Evolutionary conservation across 495 filamentous ascomycete species (phyloP), one percentile per base, ranked within the genome.

Genomic region (Achaetomiella virescens): DNA sequence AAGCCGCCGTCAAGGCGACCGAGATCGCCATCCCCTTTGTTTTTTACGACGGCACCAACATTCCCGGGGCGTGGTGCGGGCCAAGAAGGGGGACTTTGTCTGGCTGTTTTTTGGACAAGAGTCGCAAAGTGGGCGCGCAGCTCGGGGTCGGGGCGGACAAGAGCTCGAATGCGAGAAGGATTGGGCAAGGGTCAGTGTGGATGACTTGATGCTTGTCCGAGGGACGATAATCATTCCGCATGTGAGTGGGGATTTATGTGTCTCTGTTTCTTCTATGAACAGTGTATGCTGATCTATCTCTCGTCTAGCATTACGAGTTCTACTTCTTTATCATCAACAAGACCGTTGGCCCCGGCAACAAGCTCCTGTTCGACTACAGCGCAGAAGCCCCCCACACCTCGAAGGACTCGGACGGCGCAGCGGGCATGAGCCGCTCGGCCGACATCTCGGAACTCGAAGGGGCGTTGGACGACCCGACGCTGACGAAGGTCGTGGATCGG

Each of bases 21-120:
- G 90, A 96, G 64, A 90, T 98, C 20, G 75, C 86, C 38, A 89
- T 98, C 3, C 93, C 93, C 0, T 98, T 98, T 70, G 90, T 97
- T 21, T 97, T 98, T 66, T 97, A 96, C 70, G 95, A 98, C 55
- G 93, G 93, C n/a, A 95, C 90, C 4, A 92, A 93, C 69, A 91
- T 89, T n/a, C 85, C 91, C 1, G 85, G 88, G 87, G 95, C 20
- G 74, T 78, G 18, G 92, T 84, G 64, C 83, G 82, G 59, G 83
- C 97, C 48, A 97, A 90, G 72, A 98, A 98, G 65, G 93, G 93
- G 0, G 91, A 97, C 60, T 83, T 80, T 47, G 75, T 93, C 15
- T 97, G 92, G 91, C 64, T 96, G 12, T 96, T 97, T 57, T n/a
- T 74, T 98, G 4, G 93, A 97, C 67, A 83, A 88, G 59, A 91